These are phyloP conservation scores for Tephrocybe rancida DNA, from an alignment of 768 basidiomycete species.

Conservation along the genomic window DNA sequence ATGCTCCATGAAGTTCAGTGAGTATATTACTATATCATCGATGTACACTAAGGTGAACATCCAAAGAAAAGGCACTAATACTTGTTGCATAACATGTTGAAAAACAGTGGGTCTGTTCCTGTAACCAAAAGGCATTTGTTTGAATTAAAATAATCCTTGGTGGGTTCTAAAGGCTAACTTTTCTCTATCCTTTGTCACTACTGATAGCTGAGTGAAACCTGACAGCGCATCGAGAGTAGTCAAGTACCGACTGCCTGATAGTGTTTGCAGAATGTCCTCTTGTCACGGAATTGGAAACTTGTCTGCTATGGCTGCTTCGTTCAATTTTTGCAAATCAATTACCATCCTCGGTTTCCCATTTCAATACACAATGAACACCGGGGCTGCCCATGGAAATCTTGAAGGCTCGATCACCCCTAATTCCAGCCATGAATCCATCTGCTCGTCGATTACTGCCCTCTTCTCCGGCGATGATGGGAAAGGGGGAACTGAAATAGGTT, in stretches of 20 bases:
- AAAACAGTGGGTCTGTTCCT: conserved; percentile 35
- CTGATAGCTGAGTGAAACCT: conserved; percentile 41
- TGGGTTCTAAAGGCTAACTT: conserved; percentile 42
- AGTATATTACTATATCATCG: conserved; percentile 37
- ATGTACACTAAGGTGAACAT: conserved; percentile 42
- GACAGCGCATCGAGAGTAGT: conserved; percentile 37
- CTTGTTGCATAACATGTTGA: conserved; percentile 41
- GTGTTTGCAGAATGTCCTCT: too few species aligned
- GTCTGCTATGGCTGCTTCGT: conserved; percentile 19
- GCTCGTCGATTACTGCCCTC: conserved; percentile 27
- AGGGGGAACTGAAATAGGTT: conserved; percentile 28
- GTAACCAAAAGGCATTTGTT: conserved; percentile 14
- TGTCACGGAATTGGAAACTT: conserved; percentile 18
- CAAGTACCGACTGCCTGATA: conserved; percentile 31
- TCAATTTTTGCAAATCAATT: conserved; percentile 32
- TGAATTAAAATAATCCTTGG: conserved; percentile 40
- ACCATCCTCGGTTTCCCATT: conserved; percentile 37
- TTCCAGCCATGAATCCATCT: conserved; percentile 32
- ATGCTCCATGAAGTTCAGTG: conserved; percentile 28
- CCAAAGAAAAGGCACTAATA: conserved; percentile 38
- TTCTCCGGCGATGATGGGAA: conserved; percentile 28
- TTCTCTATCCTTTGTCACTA: conserved; percentile 26
- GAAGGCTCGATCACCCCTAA: conserved; percentile 41
- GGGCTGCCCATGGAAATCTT: conserved; percentile 40
- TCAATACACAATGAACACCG: conserved; percentile 35